Evolutionary conservation across 768 basidiomycete genomes (phyloP).

Genomic region (Arthromyces matolae): DNA sequence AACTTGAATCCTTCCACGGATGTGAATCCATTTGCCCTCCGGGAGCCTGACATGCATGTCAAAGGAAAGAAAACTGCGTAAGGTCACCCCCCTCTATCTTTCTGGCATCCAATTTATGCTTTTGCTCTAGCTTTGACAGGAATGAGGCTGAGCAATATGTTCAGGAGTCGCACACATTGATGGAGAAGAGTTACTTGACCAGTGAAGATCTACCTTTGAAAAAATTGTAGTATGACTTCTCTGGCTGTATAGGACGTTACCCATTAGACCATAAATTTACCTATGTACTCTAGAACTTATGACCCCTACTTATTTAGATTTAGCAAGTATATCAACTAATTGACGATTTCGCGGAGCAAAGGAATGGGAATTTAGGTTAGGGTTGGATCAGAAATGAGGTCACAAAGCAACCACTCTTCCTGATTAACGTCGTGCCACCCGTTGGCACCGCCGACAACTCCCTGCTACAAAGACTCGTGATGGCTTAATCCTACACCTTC

Average conservation of each 20-base stretch:
- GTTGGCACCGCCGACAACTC: slow-evolving; percentile 4
- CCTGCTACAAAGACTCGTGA: background rate
- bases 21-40: slow-evolving; percentile 85
- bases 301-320: no score
- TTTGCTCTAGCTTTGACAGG: slow-evolving; percentile 55
- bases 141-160: slow-evolving; percentile 65
- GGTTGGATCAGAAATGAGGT: no score
- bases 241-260: background rate
- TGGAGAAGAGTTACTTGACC: slow-evolving; percentile 30
- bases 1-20: slow-evolving; percentile 75
- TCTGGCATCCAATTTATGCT: slow-evolving; percentile 1
- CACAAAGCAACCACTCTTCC: no score
- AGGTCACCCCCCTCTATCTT: slow-evolving; percentile 6
- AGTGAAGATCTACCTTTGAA: slow-evolving; percentile 2
- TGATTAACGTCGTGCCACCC: no score
- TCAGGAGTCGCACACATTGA: slow-evolving; percentile 53
- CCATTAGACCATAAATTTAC: background rate
- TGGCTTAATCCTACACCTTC: background rate
- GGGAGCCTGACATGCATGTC: slow-evolving; percentile 82
- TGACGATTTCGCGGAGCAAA: no score
- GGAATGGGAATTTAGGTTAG: no score
- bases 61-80: slow-evolving; percentile 78
- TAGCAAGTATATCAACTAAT: no score
- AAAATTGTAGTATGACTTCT: slow-evolving; percentile 1
- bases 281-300: background rate